phyloP scores from a whole-genome alignment of 192 early-diverging fungal genomes.

The Thoreauomyces humboldtii region DNA sequence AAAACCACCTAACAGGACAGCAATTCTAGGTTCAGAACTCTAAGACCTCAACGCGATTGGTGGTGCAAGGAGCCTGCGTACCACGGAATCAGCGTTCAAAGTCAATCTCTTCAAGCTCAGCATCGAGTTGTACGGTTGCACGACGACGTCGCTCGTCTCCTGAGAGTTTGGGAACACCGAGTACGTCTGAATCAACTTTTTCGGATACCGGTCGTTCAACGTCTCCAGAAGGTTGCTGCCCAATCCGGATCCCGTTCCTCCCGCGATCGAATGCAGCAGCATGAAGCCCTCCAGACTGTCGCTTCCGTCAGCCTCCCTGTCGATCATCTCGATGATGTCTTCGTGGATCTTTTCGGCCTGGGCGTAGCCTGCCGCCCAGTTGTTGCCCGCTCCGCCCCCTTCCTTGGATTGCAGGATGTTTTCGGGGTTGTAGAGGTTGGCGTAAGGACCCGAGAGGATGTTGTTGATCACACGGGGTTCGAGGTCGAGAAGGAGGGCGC shows the following conservation, averaged over 20 bases:
- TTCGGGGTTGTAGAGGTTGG: conserved; percentile 95
- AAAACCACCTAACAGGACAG: conserved; percentile 67
- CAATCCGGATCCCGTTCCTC: conserved; percentile 96
- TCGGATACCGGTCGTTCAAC: conserved; percentile 92
- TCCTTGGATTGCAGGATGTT: conserved; percentile 91
- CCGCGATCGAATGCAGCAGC: conserved; percentile 95
- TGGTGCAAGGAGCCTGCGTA: too few relatives aligned
- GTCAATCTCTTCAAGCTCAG: conserved; percentile 88
- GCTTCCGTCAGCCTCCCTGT: conserved; percentile 92
- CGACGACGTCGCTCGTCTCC: conserved; percentile 88
- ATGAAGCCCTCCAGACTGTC: conserved; percentile 97
- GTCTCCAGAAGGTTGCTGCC: conserved; percentile 90
- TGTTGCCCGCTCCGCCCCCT: conserved; percentile 97
- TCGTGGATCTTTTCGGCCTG: conserved; percentile 85
- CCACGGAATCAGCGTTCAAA: conserved; percentile 91
- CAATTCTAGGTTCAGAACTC: background rate
- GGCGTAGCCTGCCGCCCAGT: conserved; percentile 89
- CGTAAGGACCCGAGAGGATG: conserved; percentile 80
- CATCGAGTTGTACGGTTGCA: conserved; percentile 97
- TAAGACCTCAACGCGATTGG: background rate
- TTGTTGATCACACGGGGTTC: conserved; percentile 93
- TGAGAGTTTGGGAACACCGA: conserved; percentile 97
- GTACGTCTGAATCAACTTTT: conserved; percentile 97
- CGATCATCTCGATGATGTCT: conserved; percentile 95
- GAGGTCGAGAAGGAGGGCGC: conserved; percentile 86